Evolutionary conservation across 495 filamentous ascomycete species (phyloP), one percentile per base, ranked within the genome.

Genomic region (Penicillium paradoxum): DNA sequence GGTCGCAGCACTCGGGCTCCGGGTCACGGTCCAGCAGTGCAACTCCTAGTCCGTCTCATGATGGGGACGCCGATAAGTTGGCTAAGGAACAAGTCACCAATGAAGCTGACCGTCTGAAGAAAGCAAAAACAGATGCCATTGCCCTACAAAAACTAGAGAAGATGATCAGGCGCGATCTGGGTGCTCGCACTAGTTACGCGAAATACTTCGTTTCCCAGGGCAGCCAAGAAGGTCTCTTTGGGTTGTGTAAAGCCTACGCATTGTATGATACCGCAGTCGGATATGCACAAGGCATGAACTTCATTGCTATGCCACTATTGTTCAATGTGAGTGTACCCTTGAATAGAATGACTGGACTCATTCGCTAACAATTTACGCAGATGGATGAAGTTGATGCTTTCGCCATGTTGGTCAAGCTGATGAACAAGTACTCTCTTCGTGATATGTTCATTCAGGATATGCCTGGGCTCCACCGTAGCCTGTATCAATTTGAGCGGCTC

Each of bases 271-370:
- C 95, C 51, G 84, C 77, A 8, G 92, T 99, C 8, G 91, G 93
- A 14, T 99, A 99, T 72, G 93, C 93, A 6, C 93, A 99, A 66
- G 93, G 93, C 54, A 97, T 99, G 88, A 99, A 97, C 56, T 99
- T 99, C 63, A 83, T 99, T 46, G 87, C 86, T 15, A 97, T 97
- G 87, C 93, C 95, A n/a, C 68, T 99, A 27, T 78, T 99, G 5
- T 96, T 99, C 69, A 97, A 96, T 65, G 88, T 90, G 73, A 80
- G 85, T 68, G 43, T 46, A 56, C 40, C 44, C 21, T 3, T 14
- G 29, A n/a, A 24, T 34, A 22, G 11, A 27, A 3, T 33, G 39
- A 19, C 33, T 32, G 21, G 30, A 18, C 24, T 39, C 13, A 18
- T 34, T 32, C n/a, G 49, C 41, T 49, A 55, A 57, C 34, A 40